These are phyloP conservation scores for Echria macrotheca DNA, from an alignment of 495 filamentous ascomycete genomes.

Conservation along the genomic window DNA sequence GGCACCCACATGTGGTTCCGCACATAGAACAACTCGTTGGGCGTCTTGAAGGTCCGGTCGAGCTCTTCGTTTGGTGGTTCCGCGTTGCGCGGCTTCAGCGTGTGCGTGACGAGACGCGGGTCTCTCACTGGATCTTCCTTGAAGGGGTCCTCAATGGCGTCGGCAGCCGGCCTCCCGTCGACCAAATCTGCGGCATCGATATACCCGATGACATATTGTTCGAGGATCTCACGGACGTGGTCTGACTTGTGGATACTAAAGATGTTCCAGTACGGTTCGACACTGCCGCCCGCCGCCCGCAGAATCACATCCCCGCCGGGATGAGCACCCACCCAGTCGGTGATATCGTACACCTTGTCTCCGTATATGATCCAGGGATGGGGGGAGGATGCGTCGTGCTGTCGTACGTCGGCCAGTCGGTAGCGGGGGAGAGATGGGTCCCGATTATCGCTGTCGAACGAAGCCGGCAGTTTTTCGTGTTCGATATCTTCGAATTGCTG, in stretches of 20 bases:
- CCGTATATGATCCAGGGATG: slow-evolving; percentile 47
- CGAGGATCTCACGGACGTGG: slow-evolving; percentile 52
- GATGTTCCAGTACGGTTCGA: slow-evolving; percentile 61
- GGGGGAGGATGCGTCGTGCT: slow-evolving; percentile 42
- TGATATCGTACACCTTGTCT: slow-evolving; percentile 56
- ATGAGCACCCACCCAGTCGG: slow-evolving; percentile 52
- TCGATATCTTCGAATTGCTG: slow-evolving; percentile 13
- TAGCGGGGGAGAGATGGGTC: slow-evolving; percentile 38
- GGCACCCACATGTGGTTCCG: slow-evolving; percentile 62
- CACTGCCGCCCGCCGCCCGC: slow-evolving; percentile 48
- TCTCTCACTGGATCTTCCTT: slow-evolving; percentile 47
- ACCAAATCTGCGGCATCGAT: slow-evolving; percentile 48
- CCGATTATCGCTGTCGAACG: slow-evolving; percentile 20
- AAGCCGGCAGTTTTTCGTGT: not conserved
- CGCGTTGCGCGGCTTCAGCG: slow-evolving; percentile 50
- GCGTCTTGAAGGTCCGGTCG: slow-evolving; percentile 45
- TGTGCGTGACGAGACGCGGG: slow-evolving; percentile 39
- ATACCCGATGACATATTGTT: slow-evolving; percentile 49
- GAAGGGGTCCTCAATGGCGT: slow-evolving; percentile 53
- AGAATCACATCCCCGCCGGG: slow-evolving; percentile 58
- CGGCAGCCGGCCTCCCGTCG: slow-evolving; percentile 37
- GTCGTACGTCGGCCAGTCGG: slow-evolving; percentile 42
- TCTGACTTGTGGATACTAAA: slow-evolving; percentile 55
- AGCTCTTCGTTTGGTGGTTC: slow-evolving; percentile 48
- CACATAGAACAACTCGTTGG: slow-evolving; percentile 52